phyloP scores from a whole-genome alignment of 2,329 filamentous ascomycete species.

The Alternaria brassicicola region DNA sequence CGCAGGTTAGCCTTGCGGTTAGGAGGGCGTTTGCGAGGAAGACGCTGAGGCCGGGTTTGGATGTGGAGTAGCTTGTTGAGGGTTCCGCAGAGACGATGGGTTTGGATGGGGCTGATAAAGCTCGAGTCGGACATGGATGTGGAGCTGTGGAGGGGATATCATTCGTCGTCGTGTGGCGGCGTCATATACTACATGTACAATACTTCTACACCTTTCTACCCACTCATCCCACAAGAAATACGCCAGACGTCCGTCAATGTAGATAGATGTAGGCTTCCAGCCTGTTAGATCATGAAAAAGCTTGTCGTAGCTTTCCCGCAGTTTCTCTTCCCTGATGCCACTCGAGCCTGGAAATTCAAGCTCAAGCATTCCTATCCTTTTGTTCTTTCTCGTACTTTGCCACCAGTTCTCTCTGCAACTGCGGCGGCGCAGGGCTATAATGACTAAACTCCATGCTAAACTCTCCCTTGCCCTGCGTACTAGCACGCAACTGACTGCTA shows the following conservation, averaged over 20 bases:
- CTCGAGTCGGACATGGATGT: neutral
- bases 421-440: conserved; percentile 83
- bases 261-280: conserved; percentile 24
- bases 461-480: conserved; percentile 97
- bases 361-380: conserved; percentile 67
- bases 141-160: conserved; percentile 20
- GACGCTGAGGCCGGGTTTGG: conserved; percentile 32
- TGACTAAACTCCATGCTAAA: conserved; percentile 99
- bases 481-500: conserved; percentile 84
- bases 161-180: conserved; percentile 8
- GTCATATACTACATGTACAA: conserved; percentile 26
- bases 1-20: conserved; percentile 67
- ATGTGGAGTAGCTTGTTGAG: conserved; percentile 32
- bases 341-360: conserved; percentile 23
- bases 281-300: neutral
- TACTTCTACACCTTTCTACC: conserved; percentile 14
- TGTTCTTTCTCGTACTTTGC: conserved; percentile 71
- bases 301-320: neutral
- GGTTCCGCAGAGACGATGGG: neutral
- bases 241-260: conserved; percentile 14
- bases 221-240: conserved; percentile 9
- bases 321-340: neutral
- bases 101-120: neutral
- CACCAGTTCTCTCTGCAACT: conserved; percentile 81
- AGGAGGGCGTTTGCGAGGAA: conserved; percentile 68